Percentiles rank a stretch among this genome's conserved stretches.
phyloP scores from a whole-genome alignment of 2,329 filamentous ascomycete genomes.

The Grosmannia serpens region DNA sequence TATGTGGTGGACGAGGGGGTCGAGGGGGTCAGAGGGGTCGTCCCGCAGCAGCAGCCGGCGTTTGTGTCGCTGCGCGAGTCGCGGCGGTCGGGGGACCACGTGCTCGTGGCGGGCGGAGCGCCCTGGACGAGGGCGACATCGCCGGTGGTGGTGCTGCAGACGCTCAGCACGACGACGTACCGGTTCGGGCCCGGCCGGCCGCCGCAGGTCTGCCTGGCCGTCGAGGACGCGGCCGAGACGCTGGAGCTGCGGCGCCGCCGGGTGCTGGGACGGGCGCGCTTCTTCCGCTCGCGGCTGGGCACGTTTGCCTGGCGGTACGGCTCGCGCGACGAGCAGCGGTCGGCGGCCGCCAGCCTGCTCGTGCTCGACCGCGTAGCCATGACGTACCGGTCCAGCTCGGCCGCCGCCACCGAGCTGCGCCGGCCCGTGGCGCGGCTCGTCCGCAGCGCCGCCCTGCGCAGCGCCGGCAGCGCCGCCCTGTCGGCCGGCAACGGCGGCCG shows the following conservation, averaged over 20 bases:
- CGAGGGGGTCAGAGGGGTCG: background rate
- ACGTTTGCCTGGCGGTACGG: constrained; percentile 46
- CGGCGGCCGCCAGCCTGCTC: constrained; percentile 27
- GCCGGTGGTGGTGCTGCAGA: constrained; percentile 14
- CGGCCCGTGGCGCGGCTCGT: constrained; percentile 30
- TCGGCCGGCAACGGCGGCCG: constrained; percentile 40
- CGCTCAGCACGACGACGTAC: constrained; percentile 42
- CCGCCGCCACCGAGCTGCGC: constrained; percentile 14
- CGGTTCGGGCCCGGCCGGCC: constrained; percentile 42
- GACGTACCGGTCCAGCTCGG: background rate
- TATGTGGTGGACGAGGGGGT: constrained; percentile 21
- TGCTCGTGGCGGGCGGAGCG: constrained; percentile 24
- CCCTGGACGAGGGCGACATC: no score
- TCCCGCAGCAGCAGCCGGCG: constrained; percentile 7
- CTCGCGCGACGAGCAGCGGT: constrained; percentile 28
- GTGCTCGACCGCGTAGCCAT: constrained; percentile 36
- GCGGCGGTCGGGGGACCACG: constrained; percentile 34
- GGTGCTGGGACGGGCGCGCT: constrained; percentile 33
- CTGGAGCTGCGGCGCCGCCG: constrained; percentile 22
- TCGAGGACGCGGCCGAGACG: constrained; percentile 15
- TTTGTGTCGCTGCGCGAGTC: constrained; percentile 40
- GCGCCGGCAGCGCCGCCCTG: constrained; percentile 22
- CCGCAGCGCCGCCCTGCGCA: constrained; percentile 27
- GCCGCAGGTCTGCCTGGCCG: constrained; percentile 30
- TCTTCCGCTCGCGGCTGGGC: constrained; percentile 35